These are phyloP conservation scores for Salvia hispanica DNA, from an alignment of 257 asterid genomes.

Conservation along the genomic window DNA sequence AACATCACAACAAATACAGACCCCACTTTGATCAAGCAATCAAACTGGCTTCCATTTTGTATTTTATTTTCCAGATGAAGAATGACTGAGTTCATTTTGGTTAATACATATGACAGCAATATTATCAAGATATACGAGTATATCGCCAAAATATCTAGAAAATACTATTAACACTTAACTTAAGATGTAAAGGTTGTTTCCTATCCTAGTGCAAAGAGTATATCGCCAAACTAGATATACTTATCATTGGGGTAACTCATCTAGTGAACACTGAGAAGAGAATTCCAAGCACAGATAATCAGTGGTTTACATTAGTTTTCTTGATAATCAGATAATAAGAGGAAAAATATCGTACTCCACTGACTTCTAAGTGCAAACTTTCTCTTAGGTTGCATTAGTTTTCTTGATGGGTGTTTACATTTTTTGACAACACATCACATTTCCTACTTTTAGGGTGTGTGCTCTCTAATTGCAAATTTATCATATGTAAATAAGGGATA, in stretches of 20 bases:
- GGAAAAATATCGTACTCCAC: not conserved
- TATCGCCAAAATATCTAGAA: too few relatives aligned
- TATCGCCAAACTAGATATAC: not conserved
- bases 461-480: too few relatives aligned
- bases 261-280: not conserved
- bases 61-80: not conserved
- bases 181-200: not conserved
- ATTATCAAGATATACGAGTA: too few relatives aligned
- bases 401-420: not conserved
- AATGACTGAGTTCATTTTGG: not conserved
- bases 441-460: not conserved
- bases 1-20: not conserved
- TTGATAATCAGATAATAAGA: not conserved
- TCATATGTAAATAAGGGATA: too few relatives aligned
- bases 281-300: not conserved
- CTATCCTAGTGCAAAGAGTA: not conserved
- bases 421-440: not conserved
- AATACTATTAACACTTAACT: too few relatives aligned
- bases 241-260: not conserved
- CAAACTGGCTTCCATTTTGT: too few relatives aligned
- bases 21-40: not conserved
- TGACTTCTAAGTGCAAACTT: not conserved
- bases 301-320: too few relatives aligned
- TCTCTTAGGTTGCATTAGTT: not conserved
- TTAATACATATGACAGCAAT: too few relatives aligned